Evolutionary conservation across 2,329 filamentous ascomycete genomes (phyloP).

Genomic region (Colletotrichum liaoningense): DNA sequence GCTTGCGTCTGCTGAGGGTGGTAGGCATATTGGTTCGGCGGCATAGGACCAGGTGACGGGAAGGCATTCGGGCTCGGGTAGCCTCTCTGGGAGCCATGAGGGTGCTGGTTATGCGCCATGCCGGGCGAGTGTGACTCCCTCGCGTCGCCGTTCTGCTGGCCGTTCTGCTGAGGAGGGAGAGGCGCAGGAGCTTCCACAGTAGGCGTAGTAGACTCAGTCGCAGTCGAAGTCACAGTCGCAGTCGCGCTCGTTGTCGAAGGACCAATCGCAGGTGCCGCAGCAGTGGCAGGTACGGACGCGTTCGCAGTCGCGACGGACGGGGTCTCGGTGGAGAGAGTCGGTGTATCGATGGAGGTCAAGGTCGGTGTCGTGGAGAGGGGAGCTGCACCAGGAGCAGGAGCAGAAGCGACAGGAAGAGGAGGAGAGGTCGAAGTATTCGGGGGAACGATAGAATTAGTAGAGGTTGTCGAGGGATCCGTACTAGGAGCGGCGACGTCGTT

Average conservation of each 20-base stretch:
- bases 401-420: conserved; percentile 2
- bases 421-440: conserved; percentile 24
- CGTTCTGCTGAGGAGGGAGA: conserved; percentile 3
- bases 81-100: conserved; percentile 34
- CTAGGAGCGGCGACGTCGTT: conserved; percentile 26
- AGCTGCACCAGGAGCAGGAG: not conserved
- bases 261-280: not conserved
- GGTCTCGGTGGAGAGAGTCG: conserved; percentile 21
- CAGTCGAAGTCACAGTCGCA: conserved; percentile 3
- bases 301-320: conserved; percentile 17
- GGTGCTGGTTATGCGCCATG: conserved; percentile 38
- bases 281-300: conserved; percentile 6
- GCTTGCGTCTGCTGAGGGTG: conserved; percentile 37
- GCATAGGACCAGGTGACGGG: conserved; percentile 24
- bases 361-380: conserved; percentile 21
- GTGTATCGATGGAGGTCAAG: conserved; percentile 19
- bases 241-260: not conserved
- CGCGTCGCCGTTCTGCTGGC: conserved; percentile 36
- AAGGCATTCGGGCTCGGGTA: conserved; percentile 37
- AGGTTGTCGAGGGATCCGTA: conserved; percentile 28
- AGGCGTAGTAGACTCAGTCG: conserved; percentile 3
- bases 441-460: conserved; percentile 33
- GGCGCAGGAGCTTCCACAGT: not conserved
- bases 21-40: conserved; percentile 35
- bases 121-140: conserved; percentile 36